Percentiles rank a stretch among this genome's conserved stretches.
Conservation (phyloP, 805 yeast genomes). For the Kazachstania psychrophila region DNA sequence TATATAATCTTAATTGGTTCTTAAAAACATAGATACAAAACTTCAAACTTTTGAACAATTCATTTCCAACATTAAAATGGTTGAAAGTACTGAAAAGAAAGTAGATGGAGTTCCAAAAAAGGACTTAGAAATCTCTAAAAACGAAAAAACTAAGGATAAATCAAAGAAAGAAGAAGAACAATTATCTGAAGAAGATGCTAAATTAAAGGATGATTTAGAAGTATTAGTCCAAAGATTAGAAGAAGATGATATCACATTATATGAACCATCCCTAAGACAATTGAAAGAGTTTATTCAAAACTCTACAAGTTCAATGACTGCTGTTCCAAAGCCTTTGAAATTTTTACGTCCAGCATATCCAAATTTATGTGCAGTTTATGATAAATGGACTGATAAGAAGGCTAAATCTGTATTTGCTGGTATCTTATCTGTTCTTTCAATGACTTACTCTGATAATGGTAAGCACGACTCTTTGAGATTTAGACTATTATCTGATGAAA, state of each 20-base stretch:
- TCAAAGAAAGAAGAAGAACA: conserved; percentile 56
- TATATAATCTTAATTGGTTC: too few species aligned
- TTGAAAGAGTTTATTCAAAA: conserved; percentile 76
- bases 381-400: conserved; percentile 48
- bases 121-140: background rate
- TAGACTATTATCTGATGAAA: conserved; percentile 53
- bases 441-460: conserved; percentile 83
- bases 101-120: conserved; percentile 3
- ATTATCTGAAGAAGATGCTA: conserved; percentile 85
- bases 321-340: conserved; percentile 97
- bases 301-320: conserved; percentile 97
- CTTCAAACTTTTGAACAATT: background rate
- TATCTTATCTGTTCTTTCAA: conserved; percentile 82
- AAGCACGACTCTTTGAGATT: conserved; percentile 71
- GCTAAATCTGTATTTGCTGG: conserved; percentile 65
- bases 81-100: conserved; percentile 2
- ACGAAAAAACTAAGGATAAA: conserved; percentile 11
- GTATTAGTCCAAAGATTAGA: conserved; percentile 70
- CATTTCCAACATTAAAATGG: conserved; percentile 1
- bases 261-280: conserved; percentile 52
- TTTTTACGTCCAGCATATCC: conserved; percentile 84
- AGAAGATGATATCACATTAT: conserved; percentile 38
- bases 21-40: too few species aligned
- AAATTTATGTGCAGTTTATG: conserved; percentile 53
- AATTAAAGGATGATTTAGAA: conserved; percentile 78